Evolutionary conservation across 306 rosid genomes (phyloP), one percentile per base, ranked within the genome.

Genomic region (Prunus mume): DNA sequence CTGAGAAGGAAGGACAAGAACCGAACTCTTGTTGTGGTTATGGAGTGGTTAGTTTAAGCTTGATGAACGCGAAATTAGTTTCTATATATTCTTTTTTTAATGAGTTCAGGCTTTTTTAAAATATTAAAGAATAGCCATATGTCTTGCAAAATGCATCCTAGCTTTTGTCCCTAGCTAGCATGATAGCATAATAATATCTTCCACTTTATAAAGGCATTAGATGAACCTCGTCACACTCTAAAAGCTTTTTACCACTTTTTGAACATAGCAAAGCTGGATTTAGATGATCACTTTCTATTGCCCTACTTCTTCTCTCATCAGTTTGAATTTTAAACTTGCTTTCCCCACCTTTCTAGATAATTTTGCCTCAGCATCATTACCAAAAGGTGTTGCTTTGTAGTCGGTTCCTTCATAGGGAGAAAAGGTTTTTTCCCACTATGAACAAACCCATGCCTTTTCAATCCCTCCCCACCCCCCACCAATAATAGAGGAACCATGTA

Each of bases 351-450:
- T 6, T 66, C 25, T 22, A 41, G 12, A 43, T 41, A 24, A 38
- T 25, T 73, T 60, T 58, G 43, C 77, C 77, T 78, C 25, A 50
- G 82, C 71, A 91, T 91, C 90, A 85, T 91, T 86, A 76, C 83
- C 55, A 85, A 89, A 91, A 89, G 90, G 87, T 77, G 77, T 76
- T 88, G 90, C 92, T 86, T 89, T 84, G 50, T 58, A 82, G 83
- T 83, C 83, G 91, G 89, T 89, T 91, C 81, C 91, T 89, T 90
- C 79, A 51, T 15, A 84, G 88, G 82, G 82, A 78, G 81, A 77
- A 84, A 89, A 81, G 20, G 22, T 67, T 63, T 34, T 75, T 79
- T 51, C 79, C 88, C 88, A 81, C 87, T 80, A 68, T 38, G 43
- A 38, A 38, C 79, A 50, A 22, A 55, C 24, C 46, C 71, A 58